phyloP scores from a whole-genome alignment of 2,329 filamentous ascomycete species.

The Magnaporthiopsis incrustans region DNA sequence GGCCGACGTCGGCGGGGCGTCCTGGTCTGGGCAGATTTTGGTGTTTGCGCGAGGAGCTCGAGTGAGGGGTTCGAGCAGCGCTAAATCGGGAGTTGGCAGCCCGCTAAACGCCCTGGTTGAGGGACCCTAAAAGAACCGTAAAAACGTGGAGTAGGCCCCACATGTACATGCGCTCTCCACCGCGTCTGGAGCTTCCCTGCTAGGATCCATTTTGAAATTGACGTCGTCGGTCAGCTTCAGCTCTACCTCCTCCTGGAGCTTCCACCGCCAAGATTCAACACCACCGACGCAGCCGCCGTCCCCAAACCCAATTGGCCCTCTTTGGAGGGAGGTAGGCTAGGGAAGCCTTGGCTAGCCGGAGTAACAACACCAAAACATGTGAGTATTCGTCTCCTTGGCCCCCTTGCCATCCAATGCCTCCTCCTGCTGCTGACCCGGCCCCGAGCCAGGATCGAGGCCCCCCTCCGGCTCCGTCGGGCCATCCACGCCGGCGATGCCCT shows the following conservation, averaged over 20 bases:
- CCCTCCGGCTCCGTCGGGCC: constrained; percentile 70
- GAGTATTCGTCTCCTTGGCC: neutral
- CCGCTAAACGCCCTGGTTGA: neutral
- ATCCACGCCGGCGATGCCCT: constrained; percentile 66
- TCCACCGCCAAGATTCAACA: neutral
- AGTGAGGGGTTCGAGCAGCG: neutral
- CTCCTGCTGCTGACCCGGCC: neutral
- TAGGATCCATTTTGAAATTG: neutral
- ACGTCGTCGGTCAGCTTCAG: neutral
- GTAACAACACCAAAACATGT: neutral
- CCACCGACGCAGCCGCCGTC: neutral
- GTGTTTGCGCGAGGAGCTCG: neutral
- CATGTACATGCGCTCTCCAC: neutral
- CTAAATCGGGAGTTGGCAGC: neutral
- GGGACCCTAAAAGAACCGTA: neutral
- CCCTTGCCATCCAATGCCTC: neutral
- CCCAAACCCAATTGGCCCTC: neutral
- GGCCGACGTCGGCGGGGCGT: too few relatives aligned
- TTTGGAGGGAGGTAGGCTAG: neutral
- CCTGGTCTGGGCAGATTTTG: too few relatives aligned
- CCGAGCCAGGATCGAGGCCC: constrained; percentile 62
- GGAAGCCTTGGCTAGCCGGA: neutral
- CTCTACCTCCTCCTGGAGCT: too few relatives aligned
- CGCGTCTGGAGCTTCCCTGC: too few relatives aligned
- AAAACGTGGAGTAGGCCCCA: neutral